Evolutionary conservation across 2,329 filamentous ascomycete species (phyloP).

Genomic region (Phialophora tarda): DNA sequence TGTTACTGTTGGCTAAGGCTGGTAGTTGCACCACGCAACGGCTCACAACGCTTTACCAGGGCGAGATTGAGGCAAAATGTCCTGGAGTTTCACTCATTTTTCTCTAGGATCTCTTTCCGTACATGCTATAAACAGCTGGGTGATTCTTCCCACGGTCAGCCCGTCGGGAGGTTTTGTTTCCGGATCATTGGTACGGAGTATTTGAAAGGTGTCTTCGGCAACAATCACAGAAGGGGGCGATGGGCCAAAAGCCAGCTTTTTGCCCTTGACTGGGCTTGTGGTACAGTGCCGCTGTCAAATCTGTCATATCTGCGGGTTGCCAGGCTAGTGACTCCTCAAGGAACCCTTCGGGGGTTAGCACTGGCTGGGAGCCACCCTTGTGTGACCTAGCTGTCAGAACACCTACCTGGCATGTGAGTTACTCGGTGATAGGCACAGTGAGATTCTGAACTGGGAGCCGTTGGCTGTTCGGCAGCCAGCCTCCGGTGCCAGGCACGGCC

Average conservation of each 20-base stretch:
- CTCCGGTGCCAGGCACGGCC: conserved; percentile 20
- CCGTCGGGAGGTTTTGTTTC: background rate
- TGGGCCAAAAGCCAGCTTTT: background rate
- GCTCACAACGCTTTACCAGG: conserved; percentile 26
- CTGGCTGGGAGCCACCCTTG: conserved; percentile 20
- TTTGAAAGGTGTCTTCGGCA: background rate
- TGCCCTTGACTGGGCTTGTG: conserved; percentile 11
- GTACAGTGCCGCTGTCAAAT: conserved; percentile 38
- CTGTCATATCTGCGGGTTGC: conserved; percentile 37
- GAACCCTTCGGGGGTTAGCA: conserved; percentile 23
- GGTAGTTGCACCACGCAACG: conserved; percentile 28
- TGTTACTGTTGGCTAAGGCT: conserved; percentile 7
- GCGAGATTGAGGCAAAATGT: conserved; percentile 19
- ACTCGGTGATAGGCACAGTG: background rate
- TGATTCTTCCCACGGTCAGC: background rate
- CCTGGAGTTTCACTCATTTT: background rate
- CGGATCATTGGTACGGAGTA: background rate
- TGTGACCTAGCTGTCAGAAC: conserved; percentile 12
- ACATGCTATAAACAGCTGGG: background rate
- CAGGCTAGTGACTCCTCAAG: conserved; percentile 24
- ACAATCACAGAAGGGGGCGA: background rate
- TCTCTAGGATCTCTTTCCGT: background rate
- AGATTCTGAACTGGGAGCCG: background rate
- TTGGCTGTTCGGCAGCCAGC: conserved; percentile 14
- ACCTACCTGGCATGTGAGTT: conserved; percentile 3